Percentiles rank a stretch among this genome's conserved stretches.
Conservation (phyloP, 2,329 filamentous ascomycete species). For the Xylariaceae sp. region DNA sequence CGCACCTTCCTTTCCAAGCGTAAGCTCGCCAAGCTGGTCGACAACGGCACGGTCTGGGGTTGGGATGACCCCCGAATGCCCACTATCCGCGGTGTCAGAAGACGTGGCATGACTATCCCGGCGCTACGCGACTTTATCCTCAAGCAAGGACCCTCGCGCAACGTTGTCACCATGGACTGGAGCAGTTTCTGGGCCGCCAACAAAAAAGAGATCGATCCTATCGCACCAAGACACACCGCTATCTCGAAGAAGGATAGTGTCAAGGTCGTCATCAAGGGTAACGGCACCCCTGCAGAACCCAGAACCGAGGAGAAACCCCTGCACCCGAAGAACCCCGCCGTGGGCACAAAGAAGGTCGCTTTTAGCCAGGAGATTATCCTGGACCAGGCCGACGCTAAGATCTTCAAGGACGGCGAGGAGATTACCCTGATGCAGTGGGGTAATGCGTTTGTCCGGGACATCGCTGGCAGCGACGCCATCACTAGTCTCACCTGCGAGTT, state of each 20-base stretch:
- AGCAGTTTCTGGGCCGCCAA: constrained; percentile 67
- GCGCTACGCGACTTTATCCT: constrained; percentile 79
- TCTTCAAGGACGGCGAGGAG: constrained; percentile 79
- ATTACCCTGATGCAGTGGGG: constrained; percentile 98
- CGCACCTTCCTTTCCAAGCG: constrained; percentile 78
- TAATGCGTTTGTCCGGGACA: constrained; percentile 72
- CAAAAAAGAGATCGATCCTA: constrained; percentile 76
- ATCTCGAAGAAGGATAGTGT: constrained; percentile 67
- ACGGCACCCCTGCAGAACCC: constrained; percentile 58
- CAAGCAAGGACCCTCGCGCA: constrained; percentile 77
- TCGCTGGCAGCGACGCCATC: constrained; percentile 55
- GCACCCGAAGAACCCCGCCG: constrained; percentile 80
- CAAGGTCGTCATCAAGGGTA: constrained; percentile 62
- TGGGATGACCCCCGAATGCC: constrained; percentile 89
- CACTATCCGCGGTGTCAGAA: constrained; percentile 71
- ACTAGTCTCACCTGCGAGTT: constrained; percentile 73
- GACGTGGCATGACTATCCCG: constrained; percentile 72
- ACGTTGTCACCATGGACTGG: constrained; percentile 82
- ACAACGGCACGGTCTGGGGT: constrained; percentile 68
- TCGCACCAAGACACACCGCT: constrained; percentile 68
- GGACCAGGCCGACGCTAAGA: constrained; percentile 80
- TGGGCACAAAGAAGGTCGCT: constrained; percentile 80
- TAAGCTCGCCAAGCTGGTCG: constrained; percentile 78
- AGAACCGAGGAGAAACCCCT: constrained; percentile 72
- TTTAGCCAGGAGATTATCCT: constrained; percentile 72